These are phyloP conservation scores for Pythium oligandrum DNA, from an alignment of 352 stramenopile species.

Conservation along the genomic window DNA sequence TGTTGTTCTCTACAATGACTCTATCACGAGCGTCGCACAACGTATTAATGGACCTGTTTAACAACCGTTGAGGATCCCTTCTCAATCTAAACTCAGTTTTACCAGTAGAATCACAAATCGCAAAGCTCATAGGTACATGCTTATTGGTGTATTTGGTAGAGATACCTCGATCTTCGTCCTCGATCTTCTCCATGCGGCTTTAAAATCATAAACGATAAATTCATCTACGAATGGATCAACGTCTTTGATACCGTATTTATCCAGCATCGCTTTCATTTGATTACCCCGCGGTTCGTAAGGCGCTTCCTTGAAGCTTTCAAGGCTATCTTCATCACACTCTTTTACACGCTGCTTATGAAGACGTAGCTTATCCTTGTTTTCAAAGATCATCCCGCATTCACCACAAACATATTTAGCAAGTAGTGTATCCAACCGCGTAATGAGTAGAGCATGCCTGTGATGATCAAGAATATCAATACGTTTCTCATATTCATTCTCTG, in stretches of 20 bases:
- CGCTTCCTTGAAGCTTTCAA: slow-evolving; percentile 6
- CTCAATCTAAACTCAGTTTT: neutral
- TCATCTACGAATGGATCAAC: slow-evolving; percentile 1
- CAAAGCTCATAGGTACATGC: neutral
- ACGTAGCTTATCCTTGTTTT: slow-evolving; percentile 5
- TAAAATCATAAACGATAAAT: slow-evolving; percentile 8
- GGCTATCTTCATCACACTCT: slow-evolving; percentile 7
- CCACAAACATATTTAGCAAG: slow-evolving; percentile 7
- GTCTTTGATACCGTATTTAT: no score
- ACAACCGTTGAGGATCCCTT: neutral
- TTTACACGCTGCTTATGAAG: slow-evolving; percentile 13
- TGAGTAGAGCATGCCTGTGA: slow-evolving; percentile 17
- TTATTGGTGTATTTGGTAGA: neutral
- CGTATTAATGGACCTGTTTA: neutral
- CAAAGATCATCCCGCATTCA: slow-evolving; percentile 15
- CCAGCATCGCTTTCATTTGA: neutral
- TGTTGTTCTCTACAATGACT: neutral
- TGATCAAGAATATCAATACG: slow-evolving; percentile 14
- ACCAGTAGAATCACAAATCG: neutral
- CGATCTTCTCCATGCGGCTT: neutral
- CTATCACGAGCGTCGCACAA: neutral
- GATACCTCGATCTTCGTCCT: neutral
- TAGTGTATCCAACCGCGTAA: slow-evolving; percentile 8
- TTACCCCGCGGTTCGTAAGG: neutral
- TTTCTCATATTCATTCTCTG: slow-evolving; percentile 5